Conservation (phyloP, 305 asterid genomes). For the Euphrasia arctica region DNA sequence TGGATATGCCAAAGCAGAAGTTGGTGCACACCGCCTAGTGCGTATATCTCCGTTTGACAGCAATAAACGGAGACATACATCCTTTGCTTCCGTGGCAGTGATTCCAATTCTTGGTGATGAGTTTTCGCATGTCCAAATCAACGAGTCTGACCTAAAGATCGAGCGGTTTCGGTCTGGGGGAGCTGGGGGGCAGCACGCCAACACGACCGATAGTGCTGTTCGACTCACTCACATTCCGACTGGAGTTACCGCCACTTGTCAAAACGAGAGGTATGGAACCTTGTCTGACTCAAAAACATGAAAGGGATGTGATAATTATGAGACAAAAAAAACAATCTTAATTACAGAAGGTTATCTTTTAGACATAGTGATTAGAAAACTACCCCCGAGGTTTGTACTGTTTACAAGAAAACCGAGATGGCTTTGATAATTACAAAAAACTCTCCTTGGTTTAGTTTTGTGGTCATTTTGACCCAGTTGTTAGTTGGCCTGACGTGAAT, state of each 20-base stretch:
- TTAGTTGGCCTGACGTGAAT: not conserved
- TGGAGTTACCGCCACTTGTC: constrained; percentile 82
- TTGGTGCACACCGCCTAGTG: constrained; percentile 94
- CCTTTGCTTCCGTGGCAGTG: constrained; percentile 94
- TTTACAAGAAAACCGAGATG: not conserved
- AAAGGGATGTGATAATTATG: not conserved
- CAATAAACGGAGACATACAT: constrained; percentile 88
- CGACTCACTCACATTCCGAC: constrained; percentile 94
- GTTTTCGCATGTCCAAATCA: constrained; percentile 64
- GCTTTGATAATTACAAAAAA: not conserved
- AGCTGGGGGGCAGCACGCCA: constrained; percentile 81
- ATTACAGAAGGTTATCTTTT: not conserved
- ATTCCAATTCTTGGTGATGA: constrained; percentile 90
- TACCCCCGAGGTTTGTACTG: not conserved
- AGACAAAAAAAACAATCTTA: not conserved
- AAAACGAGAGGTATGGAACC: constrained; percentile 71
- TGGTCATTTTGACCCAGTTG: not conserved
- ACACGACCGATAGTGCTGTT: constrained; percentile 93
- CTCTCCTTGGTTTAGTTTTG: not conserved
- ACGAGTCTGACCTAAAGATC: constrained; percentile 79
- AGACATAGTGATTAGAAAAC: not conserved
- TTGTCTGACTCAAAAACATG: constrained; percentile 3
- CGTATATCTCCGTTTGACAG: constrained; percentile 93
- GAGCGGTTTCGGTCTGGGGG: constrained; percentile 89
- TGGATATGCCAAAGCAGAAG: constrained; percentile 96